Base-by-base conservation (phyloP, 805 yeast genomes). In the Zygotorulaspora sp. region DNA sequence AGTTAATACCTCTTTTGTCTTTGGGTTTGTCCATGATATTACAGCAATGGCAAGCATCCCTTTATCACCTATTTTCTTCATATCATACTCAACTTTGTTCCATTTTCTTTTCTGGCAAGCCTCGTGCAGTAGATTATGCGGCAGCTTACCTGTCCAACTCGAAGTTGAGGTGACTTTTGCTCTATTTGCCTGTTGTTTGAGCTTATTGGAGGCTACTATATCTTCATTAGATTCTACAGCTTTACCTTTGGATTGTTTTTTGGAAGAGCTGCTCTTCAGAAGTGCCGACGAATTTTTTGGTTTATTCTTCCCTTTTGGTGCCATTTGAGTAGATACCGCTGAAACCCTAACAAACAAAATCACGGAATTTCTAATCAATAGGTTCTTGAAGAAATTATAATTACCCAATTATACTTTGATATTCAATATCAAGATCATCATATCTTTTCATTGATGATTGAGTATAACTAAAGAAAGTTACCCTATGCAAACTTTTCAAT, bases 101-200 rank as follows among this genome's bases (percentile, higher is more conserved):
- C 98, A 90, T 61, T 87, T 86, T 42, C 75, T 78, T 57, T 81
- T 83, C 58, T 86, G 96, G 45, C 92, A 83, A 47, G 79, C 81
- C 54, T 90, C 98, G 53, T 86, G 86, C 4, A 90, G 70, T 12
- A 90, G 62, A 0, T 92, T 79, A 2, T 84, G 87, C 0, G 98
- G 97, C 11, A 90, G 67, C 52, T 90, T 90, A 1, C 98, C 98
- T 0, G 96, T 88, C 96, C 96, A 88, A 19, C 90, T 86, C 30
- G 79, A 66, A 24, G 82, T 74, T 11, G 83, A 80, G 0, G 83
- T 72, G 0, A 79, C 83, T n/a, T 71, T 62, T 19, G 73, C 58
- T 47, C 78, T 55, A 45, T 65, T 44, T 36, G 53, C 59, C 26
- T 56, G 60, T 32, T 62, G 66, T 37, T 54, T 49, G 12, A 53